A percentile compares a stretch with the other conserved stretches of the same genome.
Evolutionary conservation across 495 filamentous ascomycete genomes (phyloP).

Genomic region (Antarctomyces pellizariae): DNA sequence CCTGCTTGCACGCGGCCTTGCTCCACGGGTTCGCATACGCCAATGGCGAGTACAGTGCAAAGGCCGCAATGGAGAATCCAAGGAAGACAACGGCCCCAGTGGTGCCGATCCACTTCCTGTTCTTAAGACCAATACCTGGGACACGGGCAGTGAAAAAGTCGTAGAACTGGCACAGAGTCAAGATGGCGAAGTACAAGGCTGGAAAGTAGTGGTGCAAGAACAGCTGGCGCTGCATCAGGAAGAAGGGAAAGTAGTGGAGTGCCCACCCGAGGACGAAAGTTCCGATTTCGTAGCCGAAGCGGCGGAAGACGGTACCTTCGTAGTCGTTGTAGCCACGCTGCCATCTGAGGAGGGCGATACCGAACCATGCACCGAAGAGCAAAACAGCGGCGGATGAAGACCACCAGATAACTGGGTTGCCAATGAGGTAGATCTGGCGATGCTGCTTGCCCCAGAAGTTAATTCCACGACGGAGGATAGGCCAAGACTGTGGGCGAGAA

Average conservation of each 20-base stretch:
- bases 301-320: slow-evolving; percentile 54
- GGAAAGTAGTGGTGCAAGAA: slow-evolving; percentile 95
- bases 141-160: slow-evolving; percentile 63
- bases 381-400: slow-evolving; percentile 59
- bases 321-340: slow-evolving; percentile 84
- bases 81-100: slow-evolving; percentile 45
- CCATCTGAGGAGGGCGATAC: slow-evolving; percentile 71
- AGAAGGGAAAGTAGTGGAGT: slow-evolving; percentile 96
- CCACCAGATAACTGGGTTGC: slow-evolving; percentile 94
- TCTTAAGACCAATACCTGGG: slow-evolving; percentile 36
- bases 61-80: slow-evolving; percentile 45
- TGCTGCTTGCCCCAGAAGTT: slow-evolving; percentile 97
- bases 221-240: slow-evolving; percentile 79
- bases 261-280: slow-evolving; percentile 77
- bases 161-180: slow-evolving; percentile 67
- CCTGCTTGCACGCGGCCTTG: slow-evolving; percentile 52
- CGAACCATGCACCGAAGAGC: slow-evolving; percentile 67
- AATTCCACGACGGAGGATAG: slow-evolving; percentile 79
- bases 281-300: slow-evolving; percentile 93
- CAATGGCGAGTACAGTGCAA: slow-evolving; percentile 64
- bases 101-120: slow-evolving; percentile 52
- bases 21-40: slow-evolving; percentile 93
- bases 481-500: slow-evolving; percentile 85
- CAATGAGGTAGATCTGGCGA: slow-evolving; percentile 87
- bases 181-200: slow-evolving; percentile 82